phyloP scores from a whole-genome alignment of 2,329 filamentous ascomycete species.

The Aspergillus texensis region DNA sequence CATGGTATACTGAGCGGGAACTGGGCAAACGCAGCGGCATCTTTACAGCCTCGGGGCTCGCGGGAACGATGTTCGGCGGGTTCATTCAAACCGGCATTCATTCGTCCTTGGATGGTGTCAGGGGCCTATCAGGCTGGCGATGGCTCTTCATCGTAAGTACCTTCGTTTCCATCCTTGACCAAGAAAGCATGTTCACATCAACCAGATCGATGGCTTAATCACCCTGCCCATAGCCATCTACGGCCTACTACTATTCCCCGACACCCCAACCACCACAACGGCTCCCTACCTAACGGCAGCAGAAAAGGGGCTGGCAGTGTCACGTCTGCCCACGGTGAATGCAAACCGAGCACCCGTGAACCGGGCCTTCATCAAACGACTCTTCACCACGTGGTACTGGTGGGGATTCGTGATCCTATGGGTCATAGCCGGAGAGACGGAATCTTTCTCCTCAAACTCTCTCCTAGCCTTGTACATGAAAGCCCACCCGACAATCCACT shows the following conservation, averaged over 20 bases:
- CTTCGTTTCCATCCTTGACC: neutral
- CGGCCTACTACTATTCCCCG: constrained; percentile 46
- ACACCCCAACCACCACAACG: constrained; percentile 39
- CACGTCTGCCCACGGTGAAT: constrained; percentile 30
- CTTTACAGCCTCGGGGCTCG: constrained; percentile 38
- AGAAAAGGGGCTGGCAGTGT: constrained; percentile 35
- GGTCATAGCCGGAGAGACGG: constrained; percentile 70
- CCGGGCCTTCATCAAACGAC: constrained; percentile 30
- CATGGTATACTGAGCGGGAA: constrained; percentile 48
- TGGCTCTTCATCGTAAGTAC: constrained; percentile 41
- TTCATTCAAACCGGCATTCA: constrained; percentile 41
- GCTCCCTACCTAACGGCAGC: constrained; percentile 37
- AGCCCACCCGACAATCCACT: constrained; percentile 47
- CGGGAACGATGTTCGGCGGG: constrained; percentile 41
- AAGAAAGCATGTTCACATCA: constrained; percentile 9
- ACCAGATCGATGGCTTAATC: constrained; percentile 42
- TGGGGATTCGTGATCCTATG: constrained; percentile 42
- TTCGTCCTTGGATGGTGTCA: constrained; percentile 28
- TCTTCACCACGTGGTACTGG: constrained; percentile 41
- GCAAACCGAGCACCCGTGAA: constrained; percentile 25
- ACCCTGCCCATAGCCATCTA: constrained; percentile 48
- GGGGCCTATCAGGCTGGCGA: constrained; percentile 35
- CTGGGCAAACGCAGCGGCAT: constrained; percentile 42
- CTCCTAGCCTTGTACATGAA: constrained; percentile 58
- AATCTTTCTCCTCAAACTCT: constrained; percentile 69